Conservation (phyloP, 495 filamentous ascomycete genomes). For the Astrothelium macrocarpum region DNA sequence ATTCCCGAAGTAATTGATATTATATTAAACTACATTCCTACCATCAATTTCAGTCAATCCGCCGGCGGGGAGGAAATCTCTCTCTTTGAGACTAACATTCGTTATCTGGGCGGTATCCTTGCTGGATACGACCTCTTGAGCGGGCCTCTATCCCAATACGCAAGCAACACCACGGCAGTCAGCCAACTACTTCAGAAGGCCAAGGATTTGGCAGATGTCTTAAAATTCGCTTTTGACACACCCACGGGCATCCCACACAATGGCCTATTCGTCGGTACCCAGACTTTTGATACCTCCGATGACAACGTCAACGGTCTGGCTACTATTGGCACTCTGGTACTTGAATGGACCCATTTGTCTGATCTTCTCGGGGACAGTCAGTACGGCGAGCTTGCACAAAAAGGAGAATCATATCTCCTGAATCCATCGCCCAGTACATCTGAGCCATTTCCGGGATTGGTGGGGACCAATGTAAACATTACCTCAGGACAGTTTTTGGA, state of each 20-base stretch:
- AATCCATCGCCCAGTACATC: conserved; percentile 49
- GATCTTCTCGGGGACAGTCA: conserved; percentile 60
- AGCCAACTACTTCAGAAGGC: conserved; percentile 56
- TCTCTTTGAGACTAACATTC: conserved; percentile 85
- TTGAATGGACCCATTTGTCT: conserved; percentile 78
- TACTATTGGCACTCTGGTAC: conserved; percentile 38
- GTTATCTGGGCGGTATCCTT: conserved; percentile 71
- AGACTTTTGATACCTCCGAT: conserved; percentile 8
- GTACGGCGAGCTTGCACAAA: conserved; percentile 59
- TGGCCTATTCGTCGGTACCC: conserved; percentile 49
- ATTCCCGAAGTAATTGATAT: conserved; percentile 54
- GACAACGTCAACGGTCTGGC: conserved; percentile 25
- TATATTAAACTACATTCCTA: conserved; percentile 59
- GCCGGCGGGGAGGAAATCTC: conserved; percentile 43
- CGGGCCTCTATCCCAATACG: conserved; percentile 53
- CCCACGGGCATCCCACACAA: conserved; percentile 69
- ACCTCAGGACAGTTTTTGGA: conserved; percentile 57
- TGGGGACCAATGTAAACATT: conserved; percentile 60
- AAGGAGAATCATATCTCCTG: conserved; percentile 63
- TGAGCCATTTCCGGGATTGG: conserved; percentile 69
- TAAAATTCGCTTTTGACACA: conserved; percentile 73
- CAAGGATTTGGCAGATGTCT: conserved; percentile 54
- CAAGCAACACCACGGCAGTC: conserved; percentile 32
- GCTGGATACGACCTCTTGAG: conserved; percentile 75
- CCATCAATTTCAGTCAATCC: conserved; percentile 57